Conservation (phyloP, 345 rosid genomes). For the Stellera chamaejasme region DNA sequence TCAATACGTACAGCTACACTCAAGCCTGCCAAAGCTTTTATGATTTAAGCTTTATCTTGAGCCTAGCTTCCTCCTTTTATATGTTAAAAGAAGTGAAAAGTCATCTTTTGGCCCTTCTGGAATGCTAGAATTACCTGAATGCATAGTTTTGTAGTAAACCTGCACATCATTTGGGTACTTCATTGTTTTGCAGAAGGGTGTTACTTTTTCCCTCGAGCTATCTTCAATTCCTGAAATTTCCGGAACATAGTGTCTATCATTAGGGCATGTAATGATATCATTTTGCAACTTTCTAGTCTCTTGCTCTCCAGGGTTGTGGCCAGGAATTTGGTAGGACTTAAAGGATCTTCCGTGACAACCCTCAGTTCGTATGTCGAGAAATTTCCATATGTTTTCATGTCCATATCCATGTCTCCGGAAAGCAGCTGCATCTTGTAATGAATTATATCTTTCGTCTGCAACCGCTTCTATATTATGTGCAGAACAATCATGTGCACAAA, state of each 20-base stretch:
- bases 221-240: conserved; percentile 14
- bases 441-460: conserved; percentile 14
- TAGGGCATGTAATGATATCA: conserved; percentile 16
- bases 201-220: conserved; percentile 14
- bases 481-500: conserved; percentile 18
- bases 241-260: conserved; percentile 14
- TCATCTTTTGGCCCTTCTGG: conserved; percentile 25
- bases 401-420: conserved; percentile 21
- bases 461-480: conserved; percentile 19
- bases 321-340: conserved; percentile 21
- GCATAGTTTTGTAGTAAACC: conserved; percentile 13
- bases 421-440: conserved; percentile 15
- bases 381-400: conserved; percentile 20
- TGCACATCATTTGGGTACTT: conserved; percentile 20
- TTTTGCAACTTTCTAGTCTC: conserved; percentile 16
- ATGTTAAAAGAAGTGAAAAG: conserved; percentile 33
- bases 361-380: conserved; percentile 22
- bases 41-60: conserved; percentile 20
- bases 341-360: conserved; percentile 17
- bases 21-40: conserved; percentile 9
- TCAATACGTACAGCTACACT: no score
- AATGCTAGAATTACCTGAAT: conserved; percentile 19
- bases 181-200: conserved; percentile 17
- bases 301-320: conserved; percentile 19
- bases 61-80: conserved; percentile 57